Evolutionary conservation across 768 basidiomycete species (phyloP), one percentile per base, ranked within the genome.

Genomic region (Boletus pseudo-olivaceus): DNA sequence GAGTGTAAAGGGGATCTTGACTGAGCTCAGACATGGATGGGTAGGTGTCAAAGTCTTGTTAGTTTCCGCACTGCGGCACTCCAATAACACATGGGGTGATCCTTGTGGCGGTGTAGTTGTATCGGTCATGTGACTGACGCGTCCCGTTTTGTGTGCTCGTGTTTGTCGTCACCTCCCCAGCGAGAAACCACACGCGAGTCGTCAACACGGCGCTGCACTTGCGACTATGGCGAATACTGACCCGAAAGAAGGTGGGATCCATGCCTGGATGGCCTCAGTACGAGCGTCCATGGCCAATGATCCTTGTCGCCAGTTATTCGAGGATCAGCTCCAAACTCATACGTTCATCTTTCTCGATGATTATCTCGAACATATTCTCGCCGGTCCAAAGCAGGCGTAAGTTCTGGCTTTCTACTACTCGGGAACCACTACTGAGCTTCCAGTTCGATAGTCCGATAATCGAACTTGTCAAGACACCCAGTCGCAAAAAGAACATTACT

Each of bases 381-480:
- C 78, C 4, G 83, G 85, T 33, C 78, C 80, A 34, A 83, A 81
- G 63, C 78, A 84, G 70, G 88, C 83, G 90, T 90, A 61, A 45
- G 81, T 53, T 5, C 44, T 20, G 23, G 35, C 27, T 58, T 15
- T 20, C 30, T 27, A 27, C 43, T n/a, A 11, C 19, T 47, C 29
- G 2, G 30, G 7, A 33, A 19, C 27, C 29, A 10, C 33, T 23
- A 27, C 47, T 47, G 15, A 47, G 55, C 20, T 61, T 51, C 23
- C 50, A 19, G 40, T 12, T 14, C 0, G 38, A 15, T 57, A 91
- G 90, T 44, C 80, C 83, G 8, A 78, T 92, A 15, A 84, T 90
- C 39, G 88, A 92, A 49, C 78, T 93, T 17, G 82, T 93, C 3
- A 93, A 93, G 72, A 93, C 91, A 1, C 90, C 90, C 14, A 84